A percentile compares a stretch with the other conserved stretches of the same genome.
Conservation (phyloP, 805 yeast species). For the Metschnikowia hibisci region DNA sequence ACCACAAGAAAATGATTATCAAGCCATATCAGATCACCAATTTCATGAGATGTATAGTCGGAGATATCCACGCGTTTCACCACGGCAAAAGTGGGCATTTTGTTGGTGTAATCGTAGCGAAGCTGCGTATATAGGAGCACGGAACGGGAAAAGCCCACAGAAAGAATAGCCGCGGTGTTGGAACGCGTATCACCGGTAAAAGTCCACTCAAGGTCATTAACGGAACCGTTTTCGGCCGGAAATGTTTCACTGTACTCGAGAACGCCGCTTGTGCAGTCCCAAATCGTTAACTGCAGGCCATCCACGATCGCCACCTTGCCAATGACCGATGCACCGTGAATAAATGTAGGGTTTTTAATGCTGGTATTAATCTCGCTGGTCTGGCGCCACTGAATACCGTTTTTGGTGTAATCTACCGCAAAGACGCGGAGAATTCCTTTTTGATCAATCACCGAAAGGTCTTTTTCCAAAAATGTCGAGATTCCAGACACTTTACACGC, state of each 20-base stretch:
- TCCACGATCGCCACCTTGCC: slow-evolving; percentile 75
- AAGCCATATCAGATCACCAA: slow-evolving; percentile 90
- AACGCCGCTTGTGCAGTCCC: slow-evolving; percentile 70
- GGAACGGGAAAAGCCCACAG: slow-evolving; percentile 68
- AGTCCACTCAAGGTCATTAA: slow-evolving; percentile 87
- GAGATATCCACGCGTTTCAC: slow-evolving; percentile 70
- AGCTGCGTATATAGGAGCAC: slow-evolving; percentile 74
- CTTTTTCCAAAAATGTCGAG: slow-evolving; percentile 46
- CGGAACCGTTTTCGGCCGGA: slow-evolving; percentile 28
- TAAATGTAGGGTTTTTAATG: slow-evolving; percentile 45
- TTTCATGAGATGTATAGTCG: slow-evolving; percentile 68
- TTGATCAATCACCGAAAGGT: slow-evolving; percentile 53
- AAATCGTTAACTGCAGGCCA: slow-evolving; percentile 57
- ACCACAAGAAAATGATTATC: slow-evolving; percentile 72
- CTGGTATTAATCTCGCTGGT: slow-evolving; percentile 53
- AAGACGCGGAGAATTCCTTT: slow-evolving; percentile 27
- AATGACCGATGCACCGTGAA: slow-evolving; percentile 68
- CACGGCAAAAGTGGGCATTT: slow-evolving; percentile 70
- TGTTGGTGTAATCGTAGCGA: slow-evolving; percentile 84
- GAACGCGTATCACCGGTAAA: slow-evolving; percentile 44
- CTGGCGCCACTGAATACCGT: slow-evolving; percentile 50
- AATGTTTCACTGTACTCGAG: slow-evolving; percentile 57
- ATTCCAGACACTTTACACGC: slow-evolving; percentile 49
- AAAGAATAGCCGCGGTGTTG: slow-evolving; percentile 56
- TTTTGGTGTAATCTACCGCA: slow-evolving; percentile 17